These are phyloP conservation scores for Epichloe scottii DNA, from an alignment of 2,329 filamentous ascomycete species.

Conservation along the genomic window DNA sequence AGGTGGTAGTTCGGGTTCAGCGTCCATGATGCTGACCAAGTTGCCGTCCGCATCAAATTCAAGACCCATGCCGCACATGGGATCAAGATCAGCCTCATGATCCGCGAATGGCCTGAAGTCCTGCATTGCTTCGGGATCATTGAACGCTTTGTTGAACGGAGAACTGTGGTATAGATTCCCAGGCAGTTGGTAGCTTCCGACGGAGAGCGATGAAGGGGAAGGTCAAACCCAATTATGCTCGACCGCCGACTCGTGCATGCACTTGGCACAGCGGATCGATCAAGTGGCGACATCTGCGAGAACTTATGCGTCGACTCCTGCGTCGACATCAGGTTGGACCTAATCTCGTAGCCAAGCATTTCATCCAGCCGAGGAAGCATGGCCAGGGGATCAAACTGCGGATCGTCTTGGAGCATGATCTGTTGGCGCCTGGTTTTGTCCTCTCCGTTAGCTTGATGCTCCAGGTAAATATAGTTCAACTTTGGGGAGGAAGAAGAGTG, in stretches of 20 bases:
- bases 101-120: slow-evolving; percentile 23
- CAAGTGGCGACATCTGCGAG: slow-evolving; percentile 32
- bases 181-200: slow-evolving; percentile 19
- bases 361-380: slow-evolving; percentile 20
- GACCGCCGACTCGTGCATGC: slow-evolving; percentile 17
- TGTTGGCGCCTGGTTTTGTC: slow-evolving; percentile 49
- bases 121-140: slow-evolving; percentile 10
- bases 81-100: slow-evolving; percentile 26
- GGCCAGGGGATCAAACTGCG: slow-evolving; percentile 45
- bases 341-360: slow-evolving; percentile 23
- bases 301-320: slow-evolving; percentile 25
- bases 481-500: background rate
- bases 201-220: slow-evolving; percentile 25
- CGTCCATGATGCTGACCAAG: slow-evolving; percentile 27
- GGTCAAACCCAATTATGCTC: slow-evolving; percentile 18
- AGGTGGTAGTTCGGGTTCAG: slow-evolving; percentile 32
- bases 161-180: slow-evolving; percentile 23
- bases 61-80: slow-evolving; percentile 29
- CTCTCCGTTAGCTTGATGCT: no score
- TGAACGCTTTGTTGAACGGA: slow-evolving; percentile 13
- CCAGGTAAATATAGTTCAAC: no score
- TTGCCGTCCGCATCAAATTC: slow-evolving; percentile 41
- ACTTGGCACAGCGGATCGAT: slow-evolving; percentile 16
- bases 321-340: slow-evolving; percentile 20
- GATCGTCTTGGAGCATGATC: slow-evolving; percentile 70